Conservation (phyloP, 208 protist species). For the Leishmania arabica region DNA sequence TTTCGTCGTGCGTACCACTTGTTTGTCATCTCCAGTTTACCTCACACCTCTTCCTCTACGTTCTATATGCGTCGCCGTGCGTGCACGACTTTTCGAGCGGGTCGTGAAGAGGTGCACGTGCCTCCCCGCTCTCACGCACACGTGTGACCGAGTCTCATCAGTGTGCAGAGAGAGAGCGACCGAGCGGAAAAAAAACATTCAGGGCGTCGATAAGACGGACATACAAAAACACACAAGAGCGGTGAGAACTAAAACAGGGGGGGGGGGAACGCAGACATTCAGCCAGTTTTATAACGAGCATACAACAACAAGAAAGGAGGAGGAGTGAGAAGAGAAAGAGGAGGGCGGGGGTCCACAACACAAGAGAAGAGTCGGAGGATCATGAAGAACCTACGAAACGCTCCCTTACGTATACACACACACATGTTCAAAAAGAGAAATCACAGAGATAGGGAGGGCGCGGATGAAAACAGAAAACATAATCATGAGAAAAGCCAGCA, state of each 20-base stretch:
- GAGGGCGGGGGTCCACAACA: background rate
- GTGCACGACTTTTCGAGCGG: background rate
- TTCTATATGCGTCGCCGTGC: background rate
- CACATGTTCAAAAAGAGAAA: background rate
- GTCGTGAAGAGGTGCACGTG: background rate
- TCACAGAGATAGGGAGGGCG: background rate
- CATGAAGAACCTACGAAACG: background rate
- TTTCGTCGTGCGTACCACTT: background rate
- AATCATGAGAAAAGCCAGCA: too few relatives aligned
- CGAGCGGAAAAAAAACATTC: background rate
- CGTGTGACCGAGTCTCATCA: background rate
- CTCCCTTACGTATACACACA: background rate
- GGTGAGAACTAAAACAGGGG: background rate
- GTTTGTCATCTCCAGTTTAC: background rate
- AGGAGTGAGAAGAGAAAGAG: background rate
- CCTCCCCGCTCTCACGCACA: background rate
- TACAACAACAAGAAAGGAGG: background rate
- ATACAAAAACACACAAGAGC: background rate
- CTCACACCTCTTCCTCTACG: background rate
- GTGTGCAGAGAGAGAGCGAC: background rate
- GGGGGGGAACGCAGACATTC: background rate
- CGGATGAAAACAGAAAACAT: background rate
- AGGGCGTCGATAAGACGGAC: too few relatives aligned
- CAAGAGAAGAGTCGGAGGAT: background rate
- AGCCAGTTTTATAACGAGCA: too few relatives aligned